Evolutionary conservation across 768 basidiomycete genomes (phyloP).

Genomic region (Daedaleopsis nitida): DNA sequence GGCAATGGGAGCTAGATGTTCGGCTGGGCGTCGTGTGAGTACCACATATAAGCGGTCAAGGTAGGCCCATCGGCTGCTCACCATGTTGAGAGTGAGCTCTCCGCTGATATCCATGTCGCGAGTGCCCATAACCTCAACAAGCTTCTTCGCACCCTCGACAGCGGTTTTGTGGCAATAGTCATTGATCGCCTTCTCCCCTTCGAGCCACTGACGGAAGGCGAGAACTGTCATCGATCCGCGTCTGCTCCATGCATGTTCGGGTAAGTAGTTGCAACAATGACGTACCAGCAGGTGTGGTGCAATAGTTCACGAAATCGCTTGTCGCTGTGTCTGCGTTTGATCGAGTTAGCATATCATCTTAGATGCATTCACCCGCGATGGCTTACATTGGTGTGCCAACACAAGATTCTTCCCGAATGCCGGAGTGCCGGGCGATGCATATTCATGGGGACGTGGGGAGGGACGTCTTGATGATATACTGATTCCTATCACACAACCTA

Average conservation of each 20-base stretch:
- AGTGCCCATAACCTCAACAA: constrained; percentile 66
- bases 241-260: background rate
- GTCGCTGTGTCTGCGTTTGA: constrained; percentile 60
- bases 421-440: constrained; percentile 43
- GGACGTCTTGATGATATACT: constrained; percentile 59
- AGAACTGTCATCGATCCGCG: constrained; percentile 46
- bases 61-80: constrained; percentile 29
- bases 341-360: background rate
- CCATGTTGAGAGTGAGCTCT: constrained; percentile 74
- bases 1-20: constrained; percentile 45
- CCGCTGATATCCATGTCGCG: constrained; percentile 58
- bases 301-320: constrained; percentile 51
- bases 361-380: too few species aligned
- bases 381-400: constrained; percentile 27
- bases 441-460: constrained; percentile 58
- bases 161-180: constrained; percentile 73
- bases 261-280: background rate
- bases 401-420: constrained; percentile 18
- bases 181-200: constrained; percentile 75
- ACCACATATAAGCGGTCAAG: too few species aligned
- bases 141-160: constrained; percentile 57
- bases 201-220: constrained; percentile 70
- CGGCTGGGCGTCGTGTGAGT: constrained; percentile 26
- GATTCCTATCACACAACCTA: constrained; percentile 47
- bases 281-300: constrained; percentile 58